These are phyloP conservation scores for Phalaenopsis hybrid DNA, from an alignment of 116 monocot genomes.

Conservation along the genomic window DNA sequence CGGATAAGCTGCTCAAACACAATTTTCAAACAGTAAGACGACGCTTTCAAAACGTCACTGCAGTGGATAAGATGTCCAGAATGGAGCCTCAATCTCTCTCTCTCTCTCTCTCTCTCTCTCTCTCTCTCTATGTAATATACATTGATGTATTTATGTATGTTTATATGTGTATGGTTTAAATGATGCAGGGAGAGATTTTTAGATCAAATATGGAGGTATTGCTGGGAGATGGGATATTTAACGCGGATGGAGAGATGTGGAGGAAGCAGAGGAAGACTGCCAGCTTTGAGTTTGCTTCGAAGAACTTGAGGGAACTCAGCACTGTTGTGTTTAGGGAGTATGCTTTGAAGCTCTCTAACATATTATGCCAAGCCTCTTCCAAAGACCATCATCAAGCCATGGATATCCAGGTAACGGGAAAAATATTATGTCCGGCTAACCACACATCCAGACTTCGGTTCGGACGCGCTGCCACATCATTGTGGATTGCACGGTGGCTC, in stretches of 20 bases:
- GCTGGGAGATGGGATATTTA: slow-evolving; percentile 91
- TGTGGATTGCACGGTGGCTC: too few species aligned
- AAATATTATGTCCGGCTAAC: too few species aligned
- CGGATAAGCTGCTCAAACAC: too few species aligned
- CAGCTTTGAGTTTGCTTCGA: slow-evolving; percentile 79
- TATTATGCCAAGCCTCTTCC: slow-evolving; percentile 39
- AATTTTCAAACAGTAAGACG: too few species aligned
- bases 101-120: too few species aligned
- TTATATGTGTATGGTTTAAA: background rate
- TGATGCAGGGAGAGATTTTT: slow-evolving; percentile 54
- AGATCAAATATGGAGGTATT: slow-evolving; percentile 53
- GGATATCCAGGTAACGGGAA: slow-evolving; percentile 48
- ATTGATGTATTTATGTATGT: too few species aligned
- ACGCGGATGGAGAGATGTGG: slow-evolving; percentile 68
- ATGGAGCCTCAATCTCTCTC: too few species aligned
- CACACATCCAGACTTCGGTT: too few species aligned
- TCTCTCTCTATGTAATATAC: too few species aligned
- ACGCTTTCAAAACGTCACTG: too few species aligned
- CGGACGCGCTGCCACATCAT: too few species aligned
- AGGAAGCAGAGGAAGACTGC: slow-evolving; percentile 65
- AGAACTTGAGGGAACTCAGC: slow-evolving; percentile 65
- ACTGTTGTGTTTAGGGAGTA: slow-evolving; percentile 56
- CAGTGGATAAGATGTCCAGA: too few species aligned
- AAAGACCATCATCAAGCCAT: slow-evolving; percentile 9
- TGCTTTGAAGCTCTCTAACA: slow-evolving; percentile 42